Conservation (phyloP, 2,329 filamentous ascomycete genomes). For the Clarireedia sp. region DNA sequence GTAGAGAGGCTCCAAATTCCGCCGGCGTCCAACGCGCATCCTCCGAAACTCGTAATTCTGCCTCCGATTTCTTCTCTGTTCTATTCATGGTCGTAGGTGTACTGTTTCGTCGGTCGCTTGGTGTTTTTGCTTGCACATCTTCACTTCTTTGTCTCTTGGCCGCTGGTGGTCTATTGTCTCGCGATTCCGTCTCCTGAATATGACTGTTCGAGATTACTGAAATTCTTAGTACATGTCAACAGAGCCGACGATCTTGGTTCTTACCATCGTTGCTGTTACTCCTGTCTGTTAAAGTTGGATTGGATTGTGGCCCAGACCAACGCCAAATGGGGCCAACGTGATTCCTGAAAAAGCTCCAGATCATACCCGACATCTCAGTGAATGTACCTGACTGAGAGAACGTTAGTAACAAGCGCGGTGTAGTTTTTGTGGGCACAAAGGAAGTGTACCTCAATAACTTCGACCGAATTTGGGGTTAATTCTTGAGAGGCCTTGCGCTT, state of each 20-base stretch:
- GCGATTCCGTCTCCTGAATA: conserved; percentile 11
- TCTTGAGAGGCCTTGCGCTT: conserved; percentile 23
- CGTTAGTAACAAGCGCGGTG: too few species aligned
- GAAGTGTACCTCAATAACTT: conserved; percentile 10
- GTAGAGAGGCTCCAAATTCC: conserved; percentile 4
- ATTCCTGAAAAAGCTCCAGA: too few species aligned
- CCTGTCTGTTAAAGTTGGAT: too few species aligned
- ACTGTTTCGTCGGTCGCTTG: neutral
- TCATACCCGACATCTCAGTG: too few species aligned
- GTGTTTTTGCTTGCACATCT: neutral
- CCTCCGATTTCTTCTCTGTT: conserved; percentile 11
- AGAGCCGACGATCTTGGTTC: too few species aligned
- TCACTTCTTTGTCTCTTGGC: conserved; percentile 19
- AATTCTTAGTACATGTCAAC: conserved; percentile 3
- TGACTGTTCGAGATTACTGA: conserved; percentile 15
- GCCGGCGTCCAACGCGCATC: conserved; percentile 21
- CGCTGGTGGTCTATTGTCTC: conserved; percentile 14
- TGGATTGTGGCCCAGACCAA: too few species aligned
- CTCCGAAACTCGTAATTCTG: conserved; percentile 10
- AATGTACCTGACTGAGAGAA: too few species aligned
- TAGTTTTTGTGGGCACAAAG: neutral
- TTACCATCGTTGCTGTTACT: too few species aligned
- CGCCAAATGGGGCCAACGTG: too few species aligned
- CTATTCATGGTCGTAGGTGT: conserved; percentile 6
- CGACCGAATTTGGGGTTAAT: conserved; percentile 15